Evolutionary conservation across 2,329 filamentous ascomycete genomes (phyloP).

Genomic region (Drechslera avenae): DNA sequence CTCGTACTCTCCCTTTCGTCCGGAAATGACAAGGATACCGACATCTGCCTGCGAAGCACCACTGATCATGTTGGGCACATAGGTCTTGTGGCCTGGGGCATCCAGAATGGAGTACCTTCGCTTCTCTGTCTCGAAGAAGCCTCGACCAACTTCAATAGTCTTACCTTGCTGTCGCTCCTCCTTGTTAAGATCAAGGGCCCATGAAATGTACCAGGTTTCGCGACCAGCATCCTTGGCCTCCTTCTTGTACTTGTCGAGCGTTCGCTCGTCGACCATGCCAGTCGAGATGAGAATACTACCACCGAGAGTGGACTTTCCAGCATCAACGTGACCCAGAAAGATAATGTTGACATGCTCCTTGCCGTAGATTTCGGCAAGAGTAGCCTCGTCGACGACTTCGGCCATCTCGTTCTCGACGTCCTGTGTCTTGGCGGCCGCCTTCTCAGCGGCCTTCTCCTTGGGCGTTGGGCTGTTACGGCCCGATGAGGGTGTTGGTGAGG

Average conservation of each 20-base stretch:
- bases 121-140: constrained; percentile 93
- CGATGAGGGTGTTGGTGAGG: constrained; percentile 80
- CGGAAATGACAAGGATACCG: constrained; percentile 92
- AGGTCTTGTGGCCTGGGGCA: constrained; percentile 96
- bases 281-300: constrained; percentile 91
- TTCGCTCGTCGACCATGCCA: constrained; percentile 99
- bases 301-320: constrained; percentile 94
- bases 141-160: constrained; percentile 94
- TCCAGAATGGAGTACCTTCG: constrained; percentile 95
- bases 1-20: constrained; percentile 97
- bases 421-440: constrained; percentile 70
- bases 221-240: constrained; percentile 95
- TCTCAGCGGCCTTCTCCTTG: constrained; percentile 64
- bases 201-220: constrained; percentile 98
- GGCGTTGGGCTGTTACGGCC: constrained; percentile 79
- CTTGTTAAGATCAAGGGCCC: constrained; percentile 96
- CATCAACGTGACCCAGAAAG: constrained; percentile 97
- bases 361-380: constrained; percentile 92
- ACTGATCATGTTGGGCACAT: constrained; percentile 97
- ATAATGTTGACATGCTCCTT: constrained; percentile 95
- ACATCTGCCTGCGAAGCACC: constrained; percentile 70
- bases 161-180: constrained; percentile 97
- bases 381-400: constrained; percentile 78
- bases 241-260: constrained; percentile 88
- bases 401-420: constrained; percentile 82